Base-by-base conservation (phyloP, 176 grass and related monocot species). In the Triticum turgidum region DNA sequence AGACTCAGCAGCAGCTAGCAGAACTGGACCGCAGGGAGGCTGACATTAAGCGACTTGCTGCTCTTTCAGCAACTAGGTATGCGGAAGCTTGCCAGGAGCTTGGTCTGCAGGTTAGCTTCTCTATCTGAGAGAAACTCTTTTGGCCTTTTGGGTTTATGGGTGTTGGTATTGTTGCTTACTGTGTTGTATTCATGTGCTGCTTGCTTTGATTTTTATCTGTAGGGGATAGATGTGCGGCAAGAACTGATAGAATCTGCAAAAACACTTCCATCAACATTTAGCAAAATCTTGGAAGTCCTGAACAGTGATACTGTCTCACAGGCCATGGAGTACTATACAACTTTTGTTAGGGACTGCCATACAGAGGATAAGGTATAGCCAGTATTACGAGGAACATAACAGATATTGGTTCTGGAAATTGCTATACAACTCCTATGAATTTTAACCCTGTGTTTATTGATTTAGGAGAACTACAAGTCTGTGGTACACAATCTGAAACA, bases 51-150 rank as follows among this genome's bases (percentile, higher is more conserved):
- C 88, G 97, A 30, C 93, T 88, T 30, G 92, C 94, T 64, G 79
- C 90, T 76, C 81, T 98, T 8, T 94, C 97, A 61, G 90, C 97
- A 69, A 89, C 76, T 64, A 90, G 94, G 86, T 98, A 96, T 65
- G 80, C 74, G 33, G 97, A 96, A 88, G 91, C 97, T 91, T 98
- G 97, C 77, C 90, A 89, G 69, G 97, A 98, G 84, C 90, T 98
- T 1, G 94, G 97, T 54, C 82, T 98, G 65, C 89, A 92, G 90
- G 97, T 96, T 54, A 66, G 81, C 27, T 41, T 70, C 82, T 61
- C 61, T 80, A 21, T 80, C 30, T 69, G 25, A 79, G 41, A 18
- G 11, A 33, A 13, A 18, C 12, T 59, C 14, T 22, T 59, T 63
- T 65, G 6, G 33, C 11, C 44, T 47, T 47, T 47, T 47, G 44